phyloP scores from a whole-genome alignment of 805 yeast species.

The Scheffersomyces ergatensis region DNA sequence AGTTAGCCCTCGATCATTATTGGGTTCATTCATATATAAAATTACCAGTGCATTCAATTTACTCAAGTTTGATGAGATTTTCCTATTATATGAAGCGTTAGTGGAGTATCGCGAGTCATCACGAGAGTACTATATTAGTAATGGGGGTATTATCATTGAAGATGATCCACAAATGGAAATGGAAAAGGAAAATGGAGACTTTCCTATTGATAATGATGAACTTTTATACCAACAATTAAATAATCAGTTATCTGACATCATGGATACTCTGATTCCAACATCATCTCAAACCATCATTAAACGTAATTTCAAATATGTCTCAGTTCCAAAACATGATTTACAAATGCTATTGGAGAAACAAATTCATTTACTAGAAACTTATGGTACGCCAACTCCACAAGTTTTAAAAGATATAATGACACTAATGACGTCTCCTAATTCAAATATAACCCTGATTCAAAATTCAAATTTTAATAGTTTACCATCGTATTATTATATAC shows the following conservation, averaged over 20 bases:
- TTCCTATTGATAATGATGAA: conserved; percentile 7
- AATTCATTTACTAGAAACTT: conserved; percentile 48
- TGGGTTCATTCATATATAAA: conserved; percentile 31
- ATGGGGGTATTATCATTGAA: conserved; percentile 7
- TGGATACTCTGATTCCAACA: conserved; percentile 6
- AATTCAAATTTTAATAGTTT: conserved; percentile 25
- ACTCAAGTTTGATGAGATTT: conserved; percentile 37
- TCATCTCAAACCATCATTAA: conserved; percentile 1
- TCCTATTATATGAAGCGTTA: conserved; percentile 31
- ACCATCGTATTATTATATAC: conserved; percentile 51
- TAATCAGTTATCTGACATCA: conserved; percentile 7
- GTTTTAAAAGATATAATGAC: conserved; percentile 39
- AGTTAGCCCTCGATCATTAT: conserved; percentile 19
- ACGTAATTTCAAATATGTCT: conserved; percentile 15
- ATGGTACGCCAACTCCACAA: conserved; percentile 50
- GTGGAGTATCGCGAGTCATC: conserved; percentile 30
- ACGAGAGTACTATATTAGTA: conserved; percentile 14
- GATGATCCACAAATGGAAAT: not conserved
- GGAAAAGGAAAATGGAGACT: conserved; percentile 1
- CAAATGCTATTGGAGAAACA: conserved; percentile 51
- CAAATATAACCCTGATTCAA: conserved; percentile 36
- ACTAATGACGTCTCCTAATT: conserved; percentile 43
- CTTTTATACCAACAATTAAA: conserved; percentile 14
- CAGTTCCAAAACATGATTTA: conserved; percentile 52
- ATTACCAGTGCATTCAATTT: conserved; percentile 29